phyloP scores from a whole-genome alignment of 345 rosid genomes.

The Rhodamnia argentea region DNA sequence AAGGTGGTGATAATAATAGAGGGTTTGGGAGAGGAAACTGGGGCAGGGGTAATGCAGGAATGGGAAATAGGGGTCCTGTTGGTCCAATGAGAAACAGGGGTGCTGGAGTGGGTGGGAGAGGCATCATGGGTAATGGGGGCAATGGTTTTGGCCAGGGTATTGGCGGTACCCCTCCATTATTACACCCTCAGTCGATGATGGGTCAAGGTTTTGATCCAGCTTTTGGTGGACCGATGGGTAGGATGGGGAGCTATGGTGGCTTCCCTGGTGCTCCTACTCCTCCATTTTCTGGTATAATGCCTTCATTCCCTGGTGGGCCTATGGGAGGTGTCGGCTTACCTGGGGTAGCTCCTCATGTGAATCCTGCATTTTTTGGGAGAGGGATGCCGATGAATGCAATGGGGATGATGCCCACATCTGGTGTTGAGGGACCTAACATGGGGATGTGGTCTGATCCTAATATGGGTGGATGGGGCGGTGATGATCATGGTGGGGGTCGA shows the following conservation, averaged over 20 bases:
- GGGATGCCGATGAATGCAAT: slow-evolving; percentile 70
- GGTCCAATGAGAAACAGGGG: slow-evolving; percentile 68
- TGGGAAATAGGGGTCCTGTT: slow-evolving; percentile 62
- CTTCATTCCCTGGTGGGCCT: slow-evolving; percentile 42
- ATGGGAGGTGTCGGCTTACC: slow-evolving; percentile 61
- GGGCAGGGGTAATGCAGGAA: slow-evolving; percentile 51
- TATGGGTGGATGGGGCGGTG: slow-evolving; percentile 72
- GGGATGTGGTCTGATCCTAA: slow-evolving; percentile 74
- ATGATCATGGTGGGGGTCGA: slow-evolving; percentile 63
- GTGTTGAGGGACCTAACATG: slow-evolving; percentile 65
- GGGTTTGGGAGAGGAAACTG: slow-evolving; percentile 61
- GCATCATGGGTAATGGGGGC: slow-evolving; percentile 63
- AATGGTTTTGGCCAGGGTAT: slow-evolving; percentile 63
- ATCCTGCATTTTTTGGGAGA: slow-evolving; percentile 73
- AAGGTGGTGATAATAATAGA: slow-evolving; percentile 61
- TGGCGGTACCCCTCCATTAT: slow-evolving; percentile 47
- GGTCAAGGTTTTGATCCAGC: slow-evolving; percentile 74
- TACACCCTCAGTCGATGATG: slow-evolving; percentile 78
- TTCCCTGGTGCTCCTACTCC: slow-evolving; percentile 68
- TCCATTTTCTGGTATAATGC: slow-evolving; percentile 51
- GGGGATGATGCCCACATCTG: slow-evolving; percentile 67
- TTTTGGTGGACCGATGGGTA: slow-evolving; percentile 75
- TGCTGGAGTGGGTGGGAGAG: slow-evolving; percentile 57
- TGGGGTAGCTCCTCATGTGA: slow-evolving; percentile 84
- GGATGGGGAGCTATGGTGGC: slow-evolving; percentile 68